phyloP scores from a whole-genome alignment of 768 basidiomycete species.

The Leccinum barrowsii region DNA sequence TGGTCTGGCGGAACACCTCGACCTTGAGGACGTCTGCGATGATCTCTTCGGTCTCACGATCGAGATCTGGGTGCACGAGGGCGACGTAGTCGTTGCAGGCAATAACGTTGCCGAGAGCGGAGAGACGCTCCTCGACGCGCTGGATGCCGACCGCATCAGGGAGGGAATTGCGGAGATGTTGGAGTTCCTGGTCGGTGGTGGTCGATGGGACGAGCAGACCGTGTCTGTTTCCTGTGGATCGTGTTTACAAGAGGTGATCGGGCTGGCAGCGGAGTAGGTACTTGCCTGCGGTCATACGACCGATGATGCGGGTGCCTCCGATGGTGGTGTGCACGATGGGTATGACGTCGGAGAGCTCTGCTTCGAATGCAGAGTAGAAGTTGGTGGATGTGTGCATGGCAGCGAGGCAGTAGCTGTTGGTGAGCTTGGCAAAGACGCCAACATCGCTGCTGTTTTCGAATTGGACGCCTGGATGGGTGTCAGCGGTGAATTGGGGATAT shows the following conservation, averaged over 20 bases:
- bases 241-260: background rate
- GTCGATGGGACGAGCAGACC: slow-evolving; percentile 94
- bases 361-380: slow-evolving; percentile 97
- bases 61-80: slow-evolving; percentile 95
- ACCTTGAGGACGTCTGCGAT: slow-evolving; percentile 99
- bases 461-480: slow-evolving; percentile 61
- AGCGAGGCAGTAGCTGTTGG: slow-evolving; percentile 95
- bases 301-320: slow-evolving; percentile 90
- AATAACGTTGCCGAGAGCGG: slow-evolving; percentile 97
- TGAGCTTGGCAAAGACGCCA: slow-evolving; percentile 96
- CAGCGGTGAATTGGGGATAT: background rate
- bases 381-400: slow-evolving; percentile 94
- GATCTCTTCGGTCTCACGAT: slow-evolving; percentile 99
- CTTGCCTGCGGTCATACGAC: slow-evolving; percentile 85
- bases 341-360: slow-evolving; percentile 87
- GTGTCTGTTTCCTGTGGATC: slow-evolving; percentile 79
- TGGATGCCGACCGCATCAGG: slow-evolving; percentile 94
- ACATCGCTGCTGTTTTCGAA: slow-evolving; percentile 95
- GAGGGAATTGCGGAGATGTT: slow-evolving; percentile 93
- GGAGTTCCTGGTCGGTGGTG: slow-evolving; percentile 96
- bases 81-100: slow-evolving; percentile 99
- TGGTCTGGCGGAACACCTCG: slow-evolving; percentile 96
- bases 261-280: rapidly evolving
- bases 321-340: slow-evolving; percentile 97
- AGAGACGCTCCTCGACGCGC: slow-evolving; percentile 94